phyloP scores from a whole-genome alignment of 2,329 filamentous ascomycete genomes.

The Sclerotinia borealis region DNA sequence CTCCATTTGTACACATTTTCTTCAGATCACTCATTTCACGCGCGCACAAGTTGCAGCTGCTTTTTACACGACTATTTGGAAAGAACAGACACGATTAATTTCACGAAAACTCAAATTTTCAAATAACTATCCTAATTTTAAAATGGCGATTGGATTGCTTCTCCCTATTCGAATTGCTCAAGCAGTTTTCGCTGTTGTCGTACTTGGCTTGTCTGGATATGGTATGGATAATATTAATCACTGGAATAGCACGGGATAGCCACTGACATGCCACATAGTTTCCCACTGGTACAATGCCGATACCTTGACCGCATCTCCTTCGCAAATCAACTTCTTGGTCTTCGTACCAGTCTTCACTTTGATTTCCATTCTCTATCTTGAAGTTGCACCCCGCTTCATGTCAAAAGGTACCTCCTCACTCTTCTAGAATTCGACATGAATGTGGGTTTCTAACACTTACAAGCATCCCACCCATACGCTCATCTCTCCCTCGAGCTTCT shows the following conservation, averaged over 20 bases:
- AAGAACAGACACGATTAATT: slow-evolving; percentile 4
- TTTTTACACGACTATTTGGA: neutral
- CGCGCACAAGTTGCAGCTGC: slow-evolving; percentile 23
- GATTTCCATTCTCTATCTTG: slow-evolving; percentile 49
- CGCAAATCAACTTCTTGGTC: slow-evolving; percentile 52
- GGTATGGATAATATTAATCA: slow-evolving; percentile 34
- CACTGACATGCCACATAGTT: slow-evolving; percentile 38
- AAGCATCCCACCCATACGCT: slow-evolving; percentile 44
- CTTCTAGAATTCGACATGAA: neutral
- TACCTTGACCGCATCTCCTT: slow-evolving; percentile 48
- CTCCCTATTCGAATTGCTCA: slow-evolving; percentile 43
- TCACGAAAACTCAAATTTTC: slow-evolving; percentile 2
- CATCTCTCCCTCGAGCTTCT: slow-evolving; percentile 44
- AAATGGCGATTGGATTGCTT: slow-evolving; percentile 38
- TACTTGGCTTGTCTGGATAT: slow-evolving; percentile 45
- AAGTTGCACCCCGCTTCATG: slow-evolving; percentile 41
- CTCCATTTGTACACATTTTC: slow-evolving; percentile 4
- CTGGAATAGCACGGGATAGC: neutral
- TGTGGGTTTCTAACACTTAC: neutral
- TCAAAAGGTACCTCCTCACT: slow-evolving; percentile 21
- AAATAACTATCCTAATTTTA: slow-evolving; percentile 7
- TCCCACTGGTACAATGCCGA: slow-evolving; percentile 53
- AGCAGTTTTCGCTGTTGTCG: slow-evolving; percentile 38
- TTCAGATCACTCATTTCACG: slow-evolving; percentile 16
- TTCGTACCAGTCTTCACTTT: slow-evolving; percentile 49